A percentile compares a stretch with the other conserved stretches of the same genome.
Conservation (phyloP, 192 early-diverging fungal species). For the Coemansia sp. region DNA sequence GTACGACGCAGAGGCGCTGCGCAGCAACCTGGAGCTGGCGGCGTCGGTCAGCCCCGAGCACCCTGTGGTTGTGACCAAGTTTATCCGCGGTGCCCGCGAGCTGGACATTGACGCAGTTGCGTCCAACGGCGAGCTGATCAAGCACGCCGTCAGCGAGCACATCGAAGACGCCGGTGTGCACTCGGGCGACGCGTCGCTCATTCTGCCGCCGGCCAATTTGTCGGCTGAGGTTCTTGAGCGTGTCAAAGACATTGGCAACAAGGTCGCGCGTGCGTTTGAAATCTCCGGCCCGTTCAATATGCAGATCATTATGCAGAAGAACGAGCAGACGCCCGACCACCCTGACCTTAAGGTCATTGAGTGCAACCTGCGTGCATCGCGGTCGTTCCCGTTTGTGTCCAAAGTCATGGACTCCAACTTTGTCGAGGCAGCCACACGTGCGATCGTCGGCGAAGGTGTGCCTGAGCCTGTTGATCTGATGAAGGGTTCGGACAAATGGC, state of each 20-base stretch:
- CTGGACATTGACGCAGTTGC: conserved; percentile 96
- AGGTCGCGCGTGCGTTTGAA: conserved; percentile 85
- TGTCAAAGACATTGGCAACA: conserved; percentile 76
- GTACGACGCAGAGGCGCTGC: conserved; percentile 72
- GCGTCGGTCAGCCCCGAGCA: conserved; percentile 88
- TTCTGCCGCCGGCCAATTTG: conserved; percentile 75
- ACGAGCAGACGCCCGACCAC: conserved; percentile 27
- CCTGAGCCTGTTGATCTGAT: conserved; percentile 61
- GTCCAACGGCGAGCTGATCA: conserved; percentile 74
- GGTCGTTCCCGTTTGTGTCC: conserved; percentile 97
- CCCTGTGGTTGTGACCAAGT: conserved; percentile 97
- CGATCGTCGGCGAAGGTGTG: conserved; percentile 65
- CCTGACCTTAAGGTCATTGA: conserved; percentile 90
- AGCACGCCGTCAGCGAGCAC: conserved; percentile 93
- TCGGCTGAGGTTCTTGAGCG: conserved; percentile 55
- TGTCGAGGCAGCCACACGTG: conserved; percentile 86
- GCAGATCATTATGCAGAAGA: conserved; percentile 81
- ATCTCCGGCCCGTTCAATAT: conserved; percentile 99
- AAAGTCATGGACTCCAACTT: conserved; percentile 92
- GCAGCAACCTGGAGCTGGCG: conserved; percentile 74
- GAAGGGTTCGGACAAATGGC: conserved; percentile 36
- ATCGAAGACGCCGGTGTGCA: conserved; percentile 98
- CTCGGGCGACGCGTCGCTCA: conserved; percentile 93
- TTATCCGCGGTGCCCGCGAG: conserved; percentile 90
- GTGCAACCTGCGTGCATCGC: conserved; percentile 96